Evolutionary conservation across 352 stramenopile genomes (phyloP), one percentile per base, ranked within the genome.

Genomic region (Globisporangium splendens): DNA sequence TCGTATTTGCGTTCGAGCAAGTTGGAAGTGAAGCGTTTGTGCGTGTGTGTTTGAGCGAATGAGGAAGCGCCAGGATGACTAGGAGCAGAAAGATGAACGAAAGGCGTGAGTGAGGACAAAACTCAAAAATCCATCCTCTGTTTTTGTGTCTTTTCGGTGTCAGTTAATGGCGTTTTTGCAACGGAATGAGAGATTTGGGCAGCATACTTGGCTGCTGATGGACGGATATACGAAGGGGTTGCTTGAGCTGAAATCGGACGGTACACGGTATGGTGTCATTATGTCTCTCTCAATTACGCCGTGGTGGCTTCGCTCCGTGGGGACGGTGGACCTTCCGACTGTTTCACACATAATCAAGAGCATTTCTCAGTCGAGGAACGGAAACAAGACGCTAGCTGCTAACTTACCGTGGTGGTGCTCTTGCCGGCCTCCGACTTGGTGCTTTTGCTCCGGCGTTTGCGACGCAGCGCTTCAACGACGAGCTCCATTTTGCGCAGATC

Each of bases 401-500:
- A 35, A 60, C 44, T 46, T 47, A 61, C 54, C 11, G 54, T 61
- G 20, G 56, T 14, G 38, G 42, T 56, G 42, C 56, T 63, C 42
- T 39, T 48, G 17, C 56, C 56, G 17, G 56, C 18, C 39, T 56
- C 56, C 3, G 56, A 63, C 39, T 47, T 56, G 42, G 48, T 35
- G 24, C 53, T 41, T 17, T 78, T 76, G 47, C 65, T 74, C 51
- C 72, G 77, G 50, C 68, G 62, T 49, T 72, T 72, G 49, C 54
- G 64, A 21, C 72, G 61, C 47, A 81, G 33, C 28, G 50, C 65
- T n/a, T 86, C 63, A 17, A 81, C 52, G 8, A 83, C 59, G 10
- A 83, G 59, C 59, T 86, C 70, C 15, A 83, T 28, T 31, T 75
- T 75, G 21, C 63, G 65, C 21, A 86, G 42, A 11, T 86, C 70